These are phyloP conservation scores for Cylindrotheca closterium DNA, from an alignment of 108 stramenopile genomes.

Conservation along the genomic window DNA sequence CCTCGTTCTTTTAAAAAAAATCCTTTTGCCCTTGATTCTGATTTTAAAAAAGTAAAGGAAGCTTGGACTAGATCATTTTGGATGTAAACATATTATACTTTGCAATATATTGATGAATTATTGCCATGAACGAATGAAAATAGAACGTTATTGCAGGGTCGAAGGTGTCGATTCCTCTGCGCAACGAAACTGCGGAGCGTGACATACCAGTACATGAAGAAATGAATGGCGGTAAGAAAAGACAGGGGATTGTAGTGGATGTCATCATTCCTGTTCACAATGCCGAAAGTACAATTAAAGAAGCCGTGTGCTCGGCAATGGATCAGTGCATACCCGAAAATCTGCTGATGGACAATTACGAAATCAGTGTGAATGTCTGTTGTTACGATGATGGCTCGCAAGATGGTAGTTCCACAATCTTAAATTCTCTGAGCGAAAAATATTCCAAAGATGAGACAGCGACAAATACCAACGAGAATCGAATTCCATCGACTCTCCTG, in stretches of 20 bases:
- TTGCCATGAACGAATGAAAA: no score
- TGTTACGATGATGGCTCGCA: slow-evolving; percentile 82
- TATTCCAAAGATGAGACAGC: slow-evolving; percentile 2
- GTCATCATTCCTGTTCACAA: slow-evolving; percentile 84
- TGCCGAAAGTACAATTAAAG: slow-evolving; percentile 64
- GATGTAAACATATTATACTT: no score
- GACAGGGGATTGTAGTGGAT: slow-evolving; percentile 44
- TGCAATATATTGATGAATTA: no score
- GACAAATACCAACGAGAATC: background rate
- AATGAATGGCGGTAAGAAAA: no score
- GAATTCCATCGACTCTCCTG: slow-evolving; percentile 24
- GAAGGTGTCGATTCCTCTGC: no score
- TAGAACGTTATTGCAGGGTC: no score
- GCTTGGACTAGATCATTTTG: no score
- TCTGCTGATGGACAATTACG: slow-evolving; percentile 14
- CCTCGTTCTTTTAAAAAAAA: no score
- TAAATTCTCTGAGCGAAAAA: slow-evolving; percentile 30
- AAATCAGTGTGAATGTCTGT: slow-evolving; percentile 58
- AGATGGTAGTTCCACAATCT: slow-evolving; percentile 57
- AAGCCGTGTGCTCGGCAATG: slow-evolving; percentile 69
- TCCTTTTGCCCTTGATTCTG: no score
- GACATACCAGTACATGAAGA: no score
- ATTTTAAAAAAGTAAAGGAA: no score
- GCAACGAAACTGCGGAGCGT: no score
- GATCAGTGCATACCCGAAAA: slow-evolving; percentile 55